Percentiles rank a stretch among this genome's conserved stretches.
phyloP scores from a whole-genome alignment of 345 rosid species.

The Gossypium longicalyx region DNA sequence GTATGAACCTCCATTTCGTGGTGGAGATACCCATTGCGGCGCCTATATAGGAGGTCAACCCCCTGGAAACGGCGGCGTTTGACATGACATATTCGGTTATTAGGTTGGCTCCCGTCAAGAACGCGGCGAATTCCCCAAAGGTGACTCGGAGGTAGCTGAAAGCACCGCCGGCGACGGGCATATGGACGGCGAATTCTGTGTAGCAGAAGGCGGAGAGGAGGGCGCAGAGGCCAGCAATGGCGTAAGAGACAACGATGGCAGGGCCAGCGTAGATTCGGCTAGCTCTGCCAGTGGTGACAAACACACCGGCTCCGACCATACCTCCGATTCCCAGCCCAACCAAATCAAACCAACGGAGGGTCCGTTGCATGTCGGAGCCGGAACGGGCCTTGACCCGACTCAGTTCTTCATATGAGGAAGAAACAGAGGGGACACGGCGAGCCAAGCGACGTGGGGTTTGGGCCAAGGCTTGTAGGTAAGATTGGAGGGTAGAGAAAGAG shows the following conservation, averaged over 20 bases:
- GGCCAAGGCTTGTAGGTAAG: background rate
- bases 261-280: conserved; percentile 65
- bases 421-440: background rate
- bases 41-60: conserved; percentile 69
- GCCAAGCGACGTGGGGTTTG: background rate
- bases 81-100: conserved; percentile 83
- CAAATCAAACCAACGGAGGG: conserved; percentile 80
- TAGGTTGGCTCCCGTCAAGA: conserved; percentile 75
- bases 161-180: conserved; percentile 96
- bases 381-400: conserved; percentile 47
- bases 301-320: conserved; percentile 94
- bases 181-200: conserved; percentile 92
- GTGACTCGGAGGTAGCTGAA: conserved; percentile 89
- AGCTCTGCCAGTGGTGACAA: conserved; percentile 76
- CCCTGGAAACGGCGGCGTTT: conserved; percentile 81
- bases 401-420: conserved; percentile 8
- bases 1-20: conserved; percentile 52
- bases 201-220: conserved; percentile 92
- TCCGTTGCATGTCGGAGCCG: conserved; percentile 59
- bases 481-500: background rate
- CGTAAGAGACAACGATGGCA: conserved; percentile 68
- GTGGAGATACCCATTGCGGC: conserved; percentile 67
- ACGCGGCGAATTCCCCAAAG: conserved; percentile 86
- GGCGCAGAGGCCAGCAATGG: conserved; percentile 91
- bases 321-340: conserved; percentile 86